Evolutionary conservation across 805 yeast genomes (phyloP).

Genomic region (Kregervanrija delftensis): DNA sequence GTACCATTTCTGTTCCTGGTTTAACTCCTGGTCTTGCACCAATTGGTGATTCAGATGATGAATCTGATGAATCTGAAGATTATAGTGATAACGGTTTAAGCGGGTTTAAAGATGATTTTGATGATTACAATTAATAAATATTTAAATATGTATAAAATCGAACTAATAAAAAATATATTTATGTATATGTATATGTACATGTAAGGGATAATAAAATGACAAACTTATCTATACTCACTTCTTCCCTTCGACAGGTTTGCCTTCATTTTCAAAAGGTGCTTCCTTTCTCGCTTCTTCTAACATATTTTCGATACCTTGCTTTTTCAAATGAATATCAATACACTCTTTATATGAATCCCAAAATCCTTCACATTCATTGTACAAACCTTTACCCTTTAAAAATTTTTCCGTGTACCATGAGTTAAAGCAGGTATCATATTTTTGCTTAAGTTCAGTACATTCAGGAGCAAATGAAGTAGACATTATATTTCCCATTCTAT

Average conservation of each 20-base stretch:
- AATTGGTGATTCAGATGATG: constrained; percentile 58
- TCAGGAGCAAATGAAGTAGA: constrained; percentile 95
- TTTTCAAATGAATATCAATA: constrained; percentile 61
- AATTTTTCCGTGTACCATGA: constrained; percentile 91
- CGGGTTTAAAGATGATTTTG: constrained; percentile 24
- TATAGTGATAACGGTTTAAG: constrained; percentile 4
- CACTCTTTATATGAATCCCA: constrained; percentile 91
- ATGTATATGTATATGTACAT: constrained; percentile 3
- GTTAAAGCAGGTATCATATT: constrained; percentile 90
- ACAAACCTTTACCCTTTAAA: constrained; percentile 49
- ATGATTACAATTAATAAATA: constrained; percentile 19
- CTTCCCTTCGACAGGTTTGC: constrained; percentile 27
- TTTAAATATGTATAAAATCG: neutral
- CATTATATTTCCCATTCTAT: constrained; percentile 60
- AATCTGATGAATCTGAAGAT: constrained; percentile 18
- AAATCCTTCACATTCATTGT: constrained; percentile 84
- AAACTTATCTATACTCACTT: neutral
- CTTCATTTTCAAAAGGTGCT: constrained; percentile 78
- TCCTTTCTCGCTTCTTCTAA: constrained; percentile 85
- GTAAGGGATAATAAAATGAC: neutral
- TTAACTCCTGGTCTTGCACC: constrained; percentile 85
- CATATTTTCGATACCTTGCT: constrained; percentile 74
- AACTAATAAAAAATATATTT: neutral
- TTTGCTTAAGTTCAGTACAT: constrained; percentile 79
- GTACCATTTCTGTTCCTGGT: constrained; percentile 47